These are phyloP conservation scores for Jamesozyma gamospora DNA, from an alignment of 805 yeast genomes.

Conservation along the genomic window DNA sequence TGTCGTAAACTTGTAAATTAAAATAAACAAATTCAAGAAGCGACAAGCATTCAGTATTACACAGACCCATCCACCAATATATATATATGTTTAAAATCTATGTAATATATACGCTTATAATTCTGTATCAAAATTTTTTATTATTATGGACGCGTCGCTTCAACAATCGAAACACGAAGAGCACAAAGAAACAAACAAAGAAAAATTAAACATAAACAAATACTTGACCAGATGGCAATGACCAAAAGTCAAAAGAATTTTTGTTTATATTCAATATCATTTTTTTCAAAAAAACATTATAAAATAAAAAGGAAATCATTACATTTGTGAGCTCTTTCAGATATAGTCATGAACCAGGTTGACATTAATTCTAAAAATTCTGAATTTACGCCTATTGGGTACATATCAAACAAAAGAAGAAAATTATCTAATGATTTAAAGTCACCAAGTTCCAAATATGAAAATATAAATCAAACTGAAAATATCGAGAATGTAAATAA, in stretches of 20 bases:
- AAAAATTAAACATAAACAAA: neutral
- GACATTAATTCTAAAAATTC: constrained; percentile 12
- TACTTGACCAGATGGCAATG: no score
- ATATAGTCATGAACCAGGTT: constrained; percentile 1
- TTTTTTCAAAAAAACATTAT: no score
- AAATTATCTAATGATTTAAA: neutral
- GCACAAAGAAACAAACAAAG: neutral
- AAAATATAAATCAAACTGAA: constrained; percentile 1
- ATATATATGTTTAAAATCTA: no score
- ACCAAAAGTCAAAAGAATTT: no score
- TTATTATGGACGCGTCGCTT: no score
- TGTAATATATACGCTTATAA: no score
- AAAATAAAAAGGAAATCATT: no score
- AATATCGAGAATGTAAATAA: constrained; percentile 1
- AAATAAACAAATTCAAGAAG: no score
- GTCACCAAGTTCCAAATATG: constrained; percentile 4
- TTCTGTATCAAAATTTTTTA: no score
- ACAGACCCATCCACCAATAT: no score
- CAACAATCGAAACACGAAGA: neutral
- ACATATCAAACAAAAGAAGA: constrained; percentile 13
- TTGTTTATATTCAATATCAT: no score
- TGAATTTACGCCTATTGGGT: constrained; percentile 38
- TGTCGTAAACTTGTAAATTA: constrained; percentile 2
- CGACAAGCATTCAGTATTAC: no score
- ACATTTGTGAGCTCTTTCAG: neutral